Evolutionary conservation across 2,329 filamentous ascomycete species (phyloP).

Genomic region (Verticillium klebahnii): DNA sequence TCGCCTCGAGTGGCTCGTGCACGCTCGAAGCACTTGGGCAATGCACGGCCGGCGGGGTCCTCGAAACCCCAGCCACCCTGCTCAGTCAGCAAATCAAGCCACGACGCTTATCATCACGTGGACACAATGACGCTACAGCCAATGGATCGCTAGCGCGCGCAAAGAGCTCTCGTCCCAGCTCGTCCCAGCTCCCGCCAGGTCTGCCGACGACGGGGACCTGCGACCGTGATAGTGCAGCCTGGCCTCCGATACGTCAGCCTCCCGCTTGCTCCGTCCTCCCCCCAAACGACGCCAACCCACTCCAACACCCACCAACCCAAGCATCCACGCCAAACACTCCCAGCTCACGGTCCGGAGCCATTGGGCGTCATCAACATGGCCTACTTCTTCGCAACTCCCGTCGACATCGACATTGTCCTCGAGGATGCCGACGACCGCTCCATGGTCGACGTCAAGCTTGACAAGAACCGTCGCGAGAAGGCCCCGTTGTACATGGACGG

Average conservation of each 20-base stretch:
- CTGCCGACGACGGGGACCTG: background rate
- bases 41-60: background rate
- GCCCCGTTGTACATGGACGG: constrained; percentile 96
- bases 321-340: background rate
- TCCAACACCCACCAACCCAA: background rate
- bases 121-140: background rate
- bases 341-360: background rate
- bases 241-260: background rate
- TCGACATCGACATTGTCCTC: constrained; percentile 98
- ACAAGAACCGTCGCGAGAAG: constrained; percentile 96
- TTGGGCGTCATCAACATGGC: constrained; percentile 59
- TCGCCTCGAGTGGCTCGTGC: background rate
- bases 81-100: background rate
- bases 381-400: constrained; percentile 95
- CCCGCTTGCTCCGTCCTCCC: background rate
- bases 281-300: background rate
- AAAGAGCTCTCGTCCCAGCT: background rate
- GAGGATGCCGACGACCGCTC: constrained; percentile 91
- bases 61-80: background rate
- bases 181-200: background rate
- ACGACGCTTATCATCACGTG: background rate
- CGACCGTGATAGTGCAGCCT: background rate
- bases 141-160: background rate
- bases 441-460: constrained; percentile 96
- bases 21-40: background rate